Conservation (phyloP, 257 asterid genomes). For the Plantago elongata region DNA sequence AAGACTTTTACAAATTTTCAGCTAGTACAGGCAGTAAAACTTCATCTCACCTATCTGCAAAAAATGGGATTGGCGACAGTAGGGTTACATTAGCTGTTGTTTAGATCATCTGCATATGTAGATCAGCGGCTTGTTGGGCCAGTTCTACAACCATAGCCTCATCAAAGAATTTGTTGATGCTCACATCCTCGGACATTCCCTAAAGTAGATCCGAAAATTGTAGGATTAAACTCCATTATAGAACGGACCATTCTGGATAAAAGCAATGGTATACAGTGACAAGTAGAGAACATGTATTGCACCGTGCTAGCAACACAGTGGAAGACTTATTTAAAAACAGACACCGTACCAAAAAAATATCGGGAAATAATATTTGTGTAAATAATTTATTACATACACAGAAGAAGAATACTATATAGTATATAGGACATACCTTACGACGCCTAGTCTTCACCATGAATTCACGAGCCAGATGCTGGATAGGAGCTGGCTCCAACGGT, state of each 20-base stretch:
- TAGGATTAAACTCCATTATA: background rate
- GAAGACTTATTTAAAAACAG: too few relatives aligned
- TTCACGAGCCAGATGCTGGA: conserved; percentile 95
- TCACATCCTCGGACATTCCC: conserved; percentile 98
- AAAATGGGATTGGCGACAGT: background rate
- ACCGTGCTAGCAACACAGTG: too few relatives aligned
- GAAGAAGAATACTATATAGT: too few relatives aligned
- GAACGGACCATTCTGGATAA: background rate
- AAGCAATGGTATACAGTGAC: too few relatives aligned
- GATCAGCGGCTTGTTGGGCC: conserved; percentile 91
- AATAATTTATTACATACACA: background rate
- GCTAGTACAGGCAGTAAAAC: background rate
- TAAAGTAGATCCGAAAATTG: conserved; percentile 18
- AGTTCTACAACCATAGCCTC: conserved; percentile 97
- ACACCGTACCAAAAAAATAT: too few relatives aligned
- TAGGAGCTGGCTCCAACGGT: conserved; percentile 95
- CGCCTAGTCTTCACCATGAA: conserved; percentile 99
- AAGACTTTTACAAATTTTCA: background rate
- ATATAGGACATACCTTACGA: conserved; percentile 67
- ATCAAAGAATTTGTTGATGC: conserved; percentile 85
- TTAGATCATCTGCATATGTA: conserved; percentile 72
- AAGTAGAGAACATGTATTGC: too few relatives aligned
- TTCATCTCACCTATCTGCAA: background rate
- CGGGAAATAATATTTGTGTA: too few relatives aligned
- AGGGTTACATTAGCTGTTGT: background rate